phyloP scores from a whole-genome alignment of 371 early-diverging fungal species.

The Nematocida ironsii region DNA sequence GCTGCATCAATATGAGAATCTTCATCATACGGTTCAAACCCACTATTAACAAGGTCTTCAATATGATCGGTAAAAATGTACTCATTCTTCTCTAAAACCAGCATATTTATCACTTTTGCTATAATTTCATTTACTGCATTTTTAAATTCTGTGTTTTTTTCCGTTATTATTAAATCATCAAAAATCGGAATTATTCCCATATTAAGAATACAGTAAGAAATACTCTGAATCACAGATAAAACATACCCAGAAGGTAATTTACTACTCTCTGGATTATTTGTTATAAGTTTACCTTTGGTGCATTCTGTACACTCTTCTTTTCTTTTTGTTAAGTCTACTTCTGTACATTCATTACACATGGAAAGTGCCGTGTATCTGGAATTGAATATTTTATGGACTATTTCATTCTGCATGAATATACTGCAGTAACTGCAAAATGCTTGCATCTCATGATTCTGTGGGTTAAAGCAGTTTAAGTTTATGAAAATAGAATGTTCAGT shows the following conservation, averaged over 20 bases:
- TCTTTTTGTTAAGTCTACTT: not conserved
- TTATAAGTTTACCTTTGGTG: not conserved
- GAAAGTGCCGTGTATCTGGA: not conserved
- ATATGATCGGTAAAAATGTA: conserved; percentile 4
- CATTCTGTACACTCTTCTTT: not conserved
- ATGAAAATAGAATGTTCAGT: conserved; percentile 80
- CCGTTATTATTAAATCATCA: not conserved
- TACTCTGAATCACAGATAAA: not conserved
- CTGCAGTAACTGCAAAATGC: conserved; percentile 65
- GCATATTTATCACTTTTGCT: conserved; percentile 3
- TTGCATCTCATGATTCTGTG: not conserved
- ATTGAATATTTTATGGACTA: conserved; percentile 2
- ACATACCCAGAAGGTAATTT: not conserved
- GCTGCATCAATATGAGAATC: conserved; percentile 8
- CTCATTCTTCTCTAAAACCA: not conserved
- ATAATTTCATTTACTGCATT: conserved; percentile 19
- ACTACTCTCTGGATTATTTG: no score
- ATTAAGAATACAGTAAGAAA: conserved; percentile 9
- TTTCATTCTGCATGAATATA: conserved; percentile 36
- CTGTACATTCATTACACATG: conserved; percentile 1
- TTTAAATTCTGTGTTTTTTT: conserved; percentile 6
- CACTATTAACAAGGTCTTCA: conserved; percentile 1
- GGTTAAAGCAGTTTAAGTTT: conserved; percentile 28
- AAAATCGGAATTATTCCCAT: not conserved
- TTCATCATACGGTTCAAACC: not conserved